Base-by-base conservation (phyloP, 352 stramenopile genomes). In the Phytophthora pini region DNA sequence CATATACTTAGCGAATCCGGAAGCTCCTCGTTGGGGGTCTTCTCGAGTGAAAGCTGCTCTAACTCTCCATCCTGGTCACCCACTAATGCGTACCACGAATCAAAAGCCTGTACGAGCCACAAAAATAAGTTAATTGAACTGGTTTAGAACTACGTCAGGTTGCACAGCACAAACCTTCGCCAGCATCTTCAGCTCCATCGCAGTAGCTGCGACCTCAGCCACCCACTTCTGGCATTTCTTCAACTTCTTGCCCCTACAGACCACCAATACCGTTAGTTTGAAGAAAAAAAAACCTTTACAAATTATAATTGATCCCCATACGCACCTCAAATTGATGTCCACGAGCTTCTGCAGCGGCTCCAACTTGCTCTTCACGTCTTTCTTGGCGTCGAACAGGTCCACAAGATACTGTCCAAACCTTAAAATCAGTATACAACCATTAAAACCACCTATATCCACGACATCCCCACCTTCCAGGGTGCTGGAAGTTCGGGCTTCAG, bases 161-260 rank as follows among this genome's bases (percentile, higher is more conserved):
- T n/a, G 4, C 1, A 49, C 54, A 12, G 13, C 31, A 36, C 36
- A 43, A 32, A 68, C 56, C 24, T 85, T 90, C 3, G 76, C 61
- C 9, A 87, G 65, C 46, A 80, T 52, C 39, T 90, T 90, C 41
- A 91, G 56, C 40, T 76, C 66, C 26, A 81, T 61, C 0, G 88
- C 78, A 4, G 82, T 85, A 2, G 61, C 43, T 1, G 88, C 86
- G 5, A 93, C 63, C 46, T 96, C 88, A 2, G 69, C 62, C 13
- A 90, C 74, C 82, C 87, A 90, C 50, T 96, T 96, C 58, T 96
- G 88, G 39, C 80, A 89, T 32, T 84, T 64, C 49, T 93, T 92
- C 54, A 82, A 58, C 56, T 94, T 96, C 44, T 89, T 83, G 5
- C 68, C 79, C 53, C 86, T 95, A 64, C 24, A 50, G 29, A 3